Evolutionary conservation across 192 early-diverging fungal genomes (phyloP).

Genomic region (Phlyctochytrium planicorne): DNA sequence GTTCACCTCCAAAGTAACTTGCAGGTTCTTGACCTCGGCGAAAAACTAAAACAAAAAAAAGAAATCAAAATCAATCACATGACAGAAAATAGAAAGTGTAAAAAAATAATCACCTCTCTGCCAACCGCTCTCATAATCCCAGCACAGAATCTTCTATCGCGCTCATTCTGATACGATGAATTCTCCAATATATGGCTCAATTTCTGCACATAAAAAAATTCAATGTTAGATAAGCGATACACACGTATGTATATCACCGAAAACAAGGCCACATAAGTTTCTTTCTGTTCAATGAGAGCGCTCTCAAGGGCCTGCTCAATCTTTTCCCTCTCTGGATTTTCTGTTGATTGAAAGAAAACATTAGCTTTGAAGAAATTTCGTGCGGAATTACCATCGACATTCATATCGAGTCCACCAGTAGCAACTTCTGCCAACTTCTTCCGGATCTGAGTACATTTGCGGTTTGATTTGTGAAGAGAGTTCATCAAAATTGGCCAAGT

Average conservation of each 20-base stretch:
- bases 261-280: constrained; percentile 72
- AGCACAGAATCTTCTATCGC: too few relatives aligned
- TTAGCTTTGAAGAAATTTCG: background rate
- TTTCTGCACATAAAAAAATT: too few relatives aligned
- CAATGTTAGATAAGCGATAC: too few relatives aligned
- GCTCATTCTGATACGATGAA: too few relatives aligned
- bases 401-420: constrained; percentile 21
- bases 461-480: constrained; percentile 81
- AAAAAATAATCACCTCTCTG: too few relatives aligned
- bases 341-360: constrained; percentile 15
- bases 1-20: constrained; percentile 58
- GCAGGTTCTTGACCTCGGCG: constrained; percentile 50
- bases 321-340: constrained; percentile 31
- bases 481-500: constrained; percentile 86
- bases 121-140: too few relatives aligned
- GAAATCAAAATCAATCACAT: too few relatives aligned
- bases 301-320: constrained; percentile 65
- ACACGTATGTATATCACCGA: constrained; percentile 66
- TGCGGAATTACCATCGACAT: background rate
- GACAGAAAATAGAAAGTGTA: too few relatives aligned
- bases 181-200: too few relatives aligned
- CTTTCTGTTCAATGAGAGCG: constrained; percentile 77
- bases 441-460: constrained; percentile 72
- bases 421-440: constrained; percentile 45
- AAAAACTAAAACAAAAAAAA: constrained; percentile 66